phyloP scores from a whole-genome alignment of 495 filamentous ascomycete genomes.

The Tuber indicum region DNA sequence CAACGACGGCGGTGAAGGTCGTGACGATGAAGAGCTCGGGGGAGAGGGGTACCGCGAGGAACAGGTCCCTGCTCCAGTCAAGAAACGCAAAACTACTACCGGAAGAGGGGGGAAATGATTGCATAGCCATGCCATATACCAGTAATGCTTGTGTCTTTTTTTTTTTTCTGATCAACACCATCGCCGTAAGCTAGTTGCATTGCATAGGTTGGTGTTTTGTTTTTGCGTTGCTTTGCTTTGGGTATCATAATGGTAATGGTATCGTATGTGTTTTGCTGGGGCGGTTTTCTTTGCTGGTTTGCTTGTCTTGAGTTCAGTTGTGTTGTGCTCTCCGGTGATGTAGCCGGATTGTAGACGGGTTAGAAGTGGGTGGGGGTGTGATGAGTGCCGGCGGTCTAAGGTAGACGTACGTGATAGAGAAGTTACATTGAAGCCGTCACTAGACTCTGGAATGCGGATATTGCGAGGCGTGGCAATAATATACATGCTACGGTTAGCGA shows the following conservation, averaged over 20 bases:
- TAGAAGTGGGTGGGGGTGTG: background rate
- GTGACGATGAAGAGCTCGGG: background rate
- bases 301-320: background rate
- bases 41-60: conserved; percentile 38
- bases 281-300: background rate
- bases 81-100: conserved; percentile 39
- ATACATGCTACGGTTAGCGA: background rate
- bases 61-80: conserved; percentile 47
- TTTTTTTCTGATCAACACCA: background rate
- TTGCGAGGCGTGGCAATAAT: background rate
- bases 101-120: background rate
- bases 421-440: background rate
- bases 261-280: background rate
- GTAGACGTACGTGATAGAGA: background rate
- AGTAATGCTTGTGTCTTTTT: background rate
- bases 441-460: too few relatives aligned
- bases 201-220: background rate
- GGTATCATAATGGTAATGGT: background rate
- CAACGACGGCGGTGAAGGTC: background rate
- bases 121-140: background rate
- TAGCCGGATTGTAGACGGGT: background rate
- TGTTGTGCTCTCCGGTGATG: background rate
- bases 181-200: background rate
- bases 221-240: background rate
- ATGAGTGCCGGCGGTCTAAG: background rate